A percentile compares a stretch with the other conserved stretches of the same genome.
Conservation (phyloP, 2,329 filamentous ascomycete species). For the Aspergillus caelatus region DNA sequence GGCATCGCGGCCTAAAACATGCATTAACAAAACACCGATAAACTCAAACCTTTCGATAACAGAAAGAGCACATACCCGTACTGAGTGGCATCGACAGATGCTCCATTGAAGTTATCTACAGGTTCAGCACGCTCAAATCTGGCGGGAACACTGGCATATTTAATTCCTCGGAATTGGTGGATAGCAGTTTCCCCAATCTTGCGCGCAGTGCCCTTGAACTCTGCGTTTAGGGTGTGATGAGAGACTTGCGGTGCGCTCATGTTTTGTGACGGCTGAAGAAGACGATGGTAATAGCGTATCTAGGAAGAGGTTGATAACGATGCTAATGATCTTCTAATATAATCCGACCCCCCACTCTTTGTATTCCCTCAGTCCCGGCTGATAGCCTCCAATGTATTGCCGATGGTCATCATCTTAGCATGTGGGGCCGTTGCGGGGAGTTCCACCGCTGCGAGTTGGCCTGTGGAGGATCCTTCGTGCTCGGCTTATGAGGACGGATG, state of each 20-base stretch:
- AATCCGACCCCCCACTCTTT: background rate
- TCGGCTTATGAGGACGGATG: slow-evolving; percentile 10
- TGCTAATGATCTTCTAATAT: background rate
- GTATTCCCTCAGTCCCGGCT: slow-evolving; percentile 4
- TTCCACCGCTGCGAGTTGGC: slow-evolving; percentile 14
- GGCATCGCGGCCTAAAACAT: slow-evolving; percentile 44
- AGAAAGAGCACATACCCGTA: slow-evolving; percentile 28
- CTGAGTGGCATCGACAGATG: slow-evolving; percentile 37
- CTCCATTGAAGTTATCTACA: slow-evolving; percentile 27
- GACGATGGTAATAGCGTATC: background rate
- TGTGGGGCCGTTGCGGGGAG: slow-evolving; percentile 29
- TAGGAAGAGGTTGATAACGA: background rate
- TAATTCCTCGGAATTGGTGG: slow-evolving; percentile 35
- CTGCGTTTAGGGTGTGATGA: slow-evolving; percentile 29
- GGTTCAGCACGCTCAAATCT: slow-evolving; percentile 34
- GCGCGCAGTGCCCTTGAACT: slow-evolving; percentile 29
- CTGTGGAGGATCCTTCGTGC: background rate
- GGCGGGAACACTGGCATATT: slow-evolving; percentile 33
- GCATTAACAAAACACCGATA: background rate
- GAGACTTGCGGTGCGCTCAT: slow-evolving; percentile 28
- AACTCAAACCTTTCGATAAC: background rate
- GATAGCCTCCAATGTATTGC: slow-evolving; percentile 12
- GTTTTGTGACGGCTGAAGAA: background rate
- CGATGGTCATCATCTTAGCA: slow-evolving; percentile 9
- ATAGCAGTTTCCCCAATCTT: slow-evolving; percentile 18